Base-by-base conservation (phyloP, 441 rosid species). In the Euphorbia corollata region DNA sequence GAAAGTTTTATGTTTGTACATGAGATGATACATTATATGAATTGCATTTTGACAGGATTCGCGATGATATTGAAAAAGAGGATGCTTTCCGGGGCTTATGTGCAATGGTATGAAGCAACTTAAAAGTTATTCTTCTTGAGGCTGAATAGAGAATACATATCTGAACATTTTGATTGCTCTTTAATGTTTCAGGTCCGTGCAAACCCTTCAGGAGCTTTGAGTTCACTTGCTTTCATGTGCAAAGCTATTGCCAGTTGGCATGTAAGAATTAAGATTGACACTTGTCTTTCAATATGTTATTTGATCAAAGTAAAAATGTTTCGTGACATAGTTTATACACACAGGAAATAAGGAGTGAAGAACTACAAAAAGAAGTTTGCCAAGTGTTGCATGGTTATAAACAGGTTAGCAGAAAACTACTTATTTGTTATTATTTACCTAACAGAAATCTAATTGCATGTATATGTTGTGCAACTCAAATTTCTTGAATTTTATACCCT, bases 241-340 rank as follows among this genome's bases (percentile, higher is more conserved):
- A 79, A 86, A 83, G 97, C 98, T 61, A 86, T 95, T 70, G 98
- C 97, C 38, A 95, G 99, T 78, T 95, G 99, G 98, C 86, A 95
- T 67, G 99, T 95, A 87, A 84, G 94, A 36, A 68, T 73, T 95
- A 87, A 84, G 94, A 36, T 70, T 73, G 50, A 1, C 22, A 16
- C 32, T 68, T 11, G 7, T 45, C 50, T 39, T 56, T 18, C 32
- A 47, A 43, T 19, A 20, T 45, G 12, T 20, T 11, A 34, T 16
- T 51, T 5, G 10, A 24, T 24, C 1, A 13, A 64, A 67, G 68
- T 38, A 11, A 32, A 67, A 59, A 30, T 58, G 34, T 45, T 8
- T 27, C 24, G 57, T 68, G 55, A 55, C 54, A 3, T 20, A 5
- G 8, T 53, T 11, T 74, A 24, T 59, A 11, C 45, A 16, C 71